Base-by-base conservation (phyloP, 805 yeast species). In the Candida ipomoeae region DNA sequence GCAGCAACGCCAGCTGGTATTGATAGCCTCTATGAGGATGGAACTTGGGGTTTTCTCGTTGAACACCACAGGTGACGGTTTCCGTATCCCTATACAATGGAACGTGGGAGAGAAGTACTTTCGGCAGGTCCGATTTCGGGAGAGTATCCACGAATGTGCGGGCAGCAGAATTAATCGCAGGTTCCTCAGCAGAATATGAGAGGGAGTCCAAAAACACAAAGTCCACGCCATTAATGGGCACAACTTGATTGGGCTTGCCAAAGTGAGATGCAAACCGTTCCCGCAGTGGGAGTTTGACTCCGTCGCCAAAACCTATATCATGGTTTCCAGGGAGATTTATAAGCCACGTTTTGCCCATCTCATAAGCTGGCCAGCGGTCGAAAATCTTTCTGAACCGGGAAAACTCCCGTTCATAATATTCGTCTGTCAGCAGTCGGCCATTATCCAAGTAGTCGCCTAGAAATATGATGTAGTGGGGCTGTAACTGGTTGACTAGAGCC, bases 391-490 rank as follows among this genome's bases (percentile, higher is more conserved):
- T 61, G 56, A 73, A 73, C 37, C 78, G 63, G 23, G 51, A 43
- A 36, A 58, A 55, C 54, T 73, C 66, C 6, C 47, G 43, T 6
- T 54, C 44, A 51, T 62, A 73, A 58, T 73, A 73, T 33, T 50
- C 56, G 44, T 70, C 67, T 18, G 53, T 48, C 32, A 69, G 54
- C 43, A 64, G 66, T 29, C 78, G 58, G 10, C 75, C 78, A 51
- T 73, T 73, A 52, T 73, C 78, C 41, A 73, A 56, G 46, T 67
- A 70, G 53, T 73, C 78, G 8, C 78, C 78, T 51, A 73, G 56
- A 54, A 73, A 73, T 48, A 71, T 59, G 31, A 73, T 56, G 51
- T 66, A 67, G 45, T 72, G 68, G 1, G 78, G 77, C 40, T 58
- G 50, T 43, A 72, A 59, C 31, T 59, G 62, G 2, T 54, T 47